Evolutionary conservation across 2,329 filamentous ascomycete genomes (phyloP).

Genomic region (Cladosporium velox): DNA sequence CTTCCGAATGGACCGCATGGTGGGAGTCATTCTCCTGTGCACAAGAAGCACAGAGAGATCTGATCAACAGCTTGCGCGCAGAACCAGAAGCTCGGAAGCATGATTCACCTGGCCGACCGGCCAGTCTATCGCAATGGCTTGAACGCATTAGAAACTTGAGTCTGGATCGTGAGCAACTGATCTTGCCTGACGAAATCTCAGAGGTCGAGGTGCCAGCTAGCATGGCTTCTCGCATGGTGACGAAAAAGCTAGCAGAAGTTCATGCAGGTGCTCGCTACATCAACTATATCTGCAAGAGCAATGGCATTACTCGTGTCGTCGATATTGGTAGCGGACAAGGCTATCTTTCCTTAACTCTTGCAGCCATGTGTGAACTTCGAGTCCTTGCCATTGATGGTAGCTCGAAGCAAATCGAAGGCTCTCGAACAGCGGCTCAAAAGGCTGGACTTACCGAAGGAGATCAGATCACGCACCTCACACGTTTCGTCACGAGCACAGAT

Average conservation of each 20-base stretch:
- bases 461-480: constrained; percentile 21
- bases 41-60: constrained; percentile 23
- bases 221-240: constrained; percentile 21
- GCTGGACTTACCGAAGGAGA: constrained; percentile 21
- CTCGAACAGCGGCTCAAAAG: constrained; percentile 20
- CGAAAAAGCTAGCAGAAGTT: constrained; percentile 25
- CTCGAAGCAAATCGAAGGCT: constrained; percentile 24
- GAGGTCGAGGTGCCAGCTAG: constrained; percentile 14
- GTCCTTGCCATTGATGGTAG: constrained; percentile 25
- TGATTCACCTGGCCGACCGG: constrained; percentile 15
- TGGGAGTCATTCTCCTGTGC: constrained; percentile 17
- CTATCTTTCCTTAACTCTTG: constrained; percentile 23
- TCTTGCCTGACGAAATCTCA: constrained; percentile 7
- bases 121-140: constrained; percentile 21
- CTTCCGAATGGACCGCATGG: constrained; percentile 23
- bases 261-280: constrained; percentile 22
- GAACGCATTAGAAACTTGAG: constrained; percentile 20
- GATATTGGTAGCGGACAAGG: constrained; percentile 26
- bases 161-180: constrained; percentile 21
- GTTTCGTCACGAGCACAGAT: constrained; percentile 18
- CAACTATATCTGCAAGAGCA: constrained; percentile 21
- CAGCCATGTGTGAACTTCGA: constrained; percentile 18
- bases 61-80: constrained; percentile 22
- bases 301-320: constrained; percentile 20
- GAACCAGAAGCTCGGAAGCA: background rate